phyloP scores from a whole-genome alignment of 1,284 basidiomycete genomes.

The Ustilago bromivora region DNA sequence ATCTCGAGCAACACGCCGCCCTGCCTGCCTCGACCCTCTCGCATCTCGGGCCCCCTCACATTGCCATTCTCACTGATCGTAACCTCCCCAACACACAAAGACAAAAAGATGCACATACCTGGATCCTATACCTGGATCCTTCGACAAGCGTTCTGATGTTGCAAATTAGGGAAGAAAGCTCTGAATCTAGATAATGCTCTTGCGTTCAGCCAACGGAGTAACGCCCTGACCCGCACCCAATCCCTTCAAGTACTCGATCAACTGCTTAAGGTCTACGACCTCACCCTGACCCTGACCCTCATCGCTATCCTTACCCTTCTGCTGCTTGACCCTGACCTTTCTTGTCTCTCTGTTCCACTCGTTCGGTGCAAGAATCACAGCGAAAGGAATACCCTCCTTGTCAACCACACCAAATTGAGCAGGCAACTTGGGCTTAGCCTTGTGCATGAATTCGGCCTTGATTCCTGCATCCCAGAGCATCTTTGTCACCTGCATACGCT shows the following conservation, averaged over 20 bases:
- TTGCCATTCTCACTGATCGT: neutral
- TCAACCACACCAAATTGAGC: constrained; percentile 90
- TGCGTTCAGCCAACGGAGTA: constrained; percentile 20
- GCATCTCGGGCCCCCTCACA: neutral
- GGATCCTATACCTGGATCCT: neutral
- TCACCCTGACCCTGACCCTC: constrained; percentile 77
- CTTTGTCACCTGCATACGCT: constrained; percentile 85
- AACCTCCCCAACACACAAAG: too few relatives aligned
- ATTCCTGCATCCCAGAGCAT: constrained; percentile 88
- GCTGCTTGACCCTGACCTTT: constrained; percentile 88
- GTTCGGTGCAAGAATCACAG: constrained; percentile 86
- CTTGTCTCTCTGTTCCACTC: constrained; percentile 77
- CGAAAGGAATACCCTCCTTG: constrained; percentile 89
- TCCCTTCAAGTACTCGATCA: constrained; percentile 77
- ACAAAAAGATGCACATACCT: neutral
- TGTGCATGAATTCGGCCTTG: constrained; percentile 94
- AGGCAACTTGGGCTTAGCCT: constrained; percentile 80
- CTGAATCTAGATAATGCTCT: constrained; percentile 30
- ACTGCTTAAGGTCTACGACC: constrained; percentile 72
- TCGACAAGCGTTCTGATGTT: neutral
- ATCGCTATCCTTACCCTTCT: constrained; percentile 78
- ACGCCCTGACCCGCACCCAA: constrained; percentile 31
- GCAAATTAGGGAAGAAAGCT: neutral
- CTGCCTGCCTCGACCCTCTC: neutral
- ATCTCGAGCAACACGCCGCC: too few relatives aligned